Percentiles rank a stretch among this genome's conserved stretches.
phyloP scores from a whole-genome alignment of 2,329 filamentous ascomycete species.

The Zasmidium cellare region DNA sequence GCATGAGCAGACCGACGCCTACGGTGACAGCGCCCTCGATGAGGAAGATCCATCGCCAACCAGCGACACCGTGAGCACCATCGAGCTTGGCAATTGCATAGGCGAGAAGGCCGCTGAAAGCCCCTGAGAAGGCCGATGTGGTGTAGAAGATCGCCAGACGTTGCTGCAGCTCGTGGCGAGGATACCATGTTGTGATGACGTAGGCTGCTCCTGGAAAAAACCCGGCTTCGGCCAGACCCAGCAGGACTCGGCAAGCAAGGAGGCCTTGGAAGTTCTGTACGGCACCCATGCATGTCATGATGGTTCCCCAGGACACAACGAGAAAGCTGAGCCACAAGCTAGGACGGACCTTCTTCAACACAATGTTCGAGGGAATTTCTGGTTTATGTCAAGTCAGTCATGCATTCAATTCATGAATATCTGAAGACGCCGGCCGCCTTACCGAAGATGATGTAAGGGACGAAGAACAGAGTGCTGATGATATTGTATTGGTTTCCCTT shows the following conservation, averaged over 20 bases:
- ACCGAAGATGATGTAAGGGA: slow-evolving; percentile 73
- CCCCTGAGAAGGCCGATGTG: slow-evolving; percentile 25
- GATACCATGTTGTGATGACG: slow-evolving; percentile 10
- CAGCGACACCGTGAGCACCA: slow-evolving; percentile 39
- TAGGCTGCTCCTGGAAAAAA: slow-evolving; percentile 45
- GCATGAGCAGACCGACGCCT: slow-evolving; percentile 45
- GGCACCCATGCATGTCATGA: slow-evolving; percentile 24
- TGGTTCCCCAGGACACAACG: slow-evolving; percentile 68
- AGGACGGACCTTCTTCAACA: slow-evolving; percentile 73
- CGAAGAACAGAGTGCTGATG: slow-evolving; percentile 79
- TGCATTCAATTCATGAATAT: too few species aligned
- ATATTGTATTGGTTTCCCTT: slow-evolving; percentile 68
- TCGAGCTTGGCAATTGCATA: slow-evolving; percentile 38
- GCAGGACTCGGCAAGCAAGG: slow-evolving; percentile 37
- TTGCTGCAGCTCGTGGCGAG: slow-evolving; percentile 9
- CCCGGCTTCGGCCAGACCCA: slow-evolving; percentile 40
- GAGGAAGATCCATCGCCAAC: slow-evolving; percentile 54
- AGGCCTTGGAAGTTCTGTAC: slow-evolving; percentile 32
- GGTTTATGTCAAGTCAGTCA: slow-evolving; percentile 28
- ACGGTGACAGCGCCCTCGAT: slow-evolving; percentile 58
- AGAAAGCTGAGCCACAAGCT: slow-evolving; percentile 73
- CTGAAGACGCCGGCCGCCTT: too few species aligned
- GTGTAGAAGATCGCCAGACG: slow-evolving; percentile 20
- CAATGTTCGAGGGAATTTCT: slow-evolving; percentile 74
- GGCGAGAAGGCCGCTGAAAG: slow-evolving; percentile 30